Conservation (phyloP, 495 filamentous ascomycete species). For the Aspergillus conjunctus region DNA sequence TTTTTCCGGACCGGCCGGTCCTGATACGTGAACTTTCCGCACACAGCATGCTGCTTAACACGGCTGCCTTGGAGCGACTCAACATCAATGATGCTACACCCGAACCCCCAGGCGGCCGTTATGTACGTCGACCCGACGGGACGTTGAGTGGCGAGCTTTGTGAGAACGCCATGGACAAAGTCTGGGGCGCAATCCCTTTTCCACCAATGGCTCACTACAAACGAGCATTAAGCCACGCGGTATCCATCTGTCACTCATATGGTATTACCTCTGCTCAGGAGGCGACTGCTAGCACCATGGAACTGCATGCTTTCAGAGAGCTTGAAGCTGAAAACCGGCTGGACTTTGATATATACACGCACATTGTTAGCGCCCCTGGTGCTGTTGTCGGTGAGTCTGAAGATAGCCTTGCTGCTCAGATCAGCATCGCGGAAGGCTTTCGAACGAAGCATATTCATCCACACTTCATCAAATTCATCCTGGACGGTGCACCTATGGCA, state of each 20-base stretch:
- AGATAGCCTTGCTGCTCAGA: not conserved
- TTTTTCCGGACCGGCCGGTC: constrained; percentile 1
- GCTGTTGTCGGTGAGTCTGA: not conserved
- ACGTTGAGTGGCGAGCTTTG: constrained; percentile 3
- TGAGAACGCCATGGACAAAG: not conserved
- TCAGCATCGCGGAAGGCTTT: not conserved
- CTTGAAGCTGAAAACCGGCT: not conserved
- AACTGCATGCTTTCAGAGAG: not conserved
- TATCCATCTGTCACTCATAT: not conserved
- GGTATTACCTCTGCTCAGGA: constrained; percentile 15
- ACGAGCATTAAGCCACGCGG: not conserved
- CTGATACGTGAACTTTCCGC: constrained; percentile 6
- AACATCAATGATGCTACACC: not conserved
- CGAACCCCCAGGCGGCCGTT: not conserved
- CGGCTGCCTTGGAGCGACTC: not conserved
- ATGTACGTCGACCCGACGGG: constrained; percentile 1
- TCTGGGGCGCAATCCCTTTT: not conserved
- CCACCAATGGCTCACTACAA: constrained; percentile 3
- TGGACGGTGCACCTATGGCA: constrained; percentile 5
- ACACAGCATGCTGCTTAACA: constrained; percentile 9
- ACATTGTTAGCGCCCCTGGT: not conserved
- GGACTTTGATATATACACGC: not conserved
- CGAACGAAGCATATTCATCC: constrained; percentile 1
- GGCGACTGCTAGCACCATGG: constrained; percentile 3
- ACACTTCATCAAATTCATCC: constrained; percentile 8